Evolutionary conservation across 257 asterid genomes (phyloP), one percentile per base, ranked within the genome.

Genomic region (Ehretia macrophylla): DNA sequence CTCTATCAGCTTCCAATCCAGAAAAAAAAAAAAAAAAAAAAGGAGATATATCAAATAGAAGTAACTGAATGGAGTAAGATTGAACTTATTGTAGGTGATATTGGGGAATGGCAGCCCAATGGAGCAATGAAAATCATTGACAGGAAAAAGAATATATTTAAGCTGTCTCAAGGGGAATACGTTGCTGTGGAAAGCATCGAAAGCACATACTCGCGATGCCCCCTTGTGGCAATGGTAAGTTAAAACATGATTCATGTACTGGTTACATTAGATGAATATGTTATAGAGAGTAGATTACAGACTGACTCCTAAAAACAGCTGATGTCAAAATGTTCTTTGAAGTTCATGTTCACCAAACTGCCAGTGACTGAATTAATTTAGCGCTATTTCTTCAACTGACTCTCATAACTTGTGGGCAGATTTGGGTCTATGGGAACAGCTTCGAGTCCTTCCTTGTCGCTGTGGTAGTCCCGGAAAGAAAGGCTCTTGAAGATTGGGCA

Each of bases 101-200:
- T 92, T 37, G 98, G 98, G 66, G 99, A 92, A 72, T 77, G 85
- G 86, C 99, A 88, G 69, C 80, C 85, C 1, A 62, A 78, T 46
- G 99, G 99, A 22, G 69, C 85, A 16, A 79, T 92, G 99, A 92
- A 86, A 75, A 84, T 92, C 58, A 81, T 88, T 39, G 99, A 92
- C 68, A 71, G 99, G 70, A 92, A 92, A 64, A 88, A 92, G 86
- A 92, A 92, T 23, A 92, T 92, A 66, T 92, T 92, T 69, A 92
- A 92, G 86, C 75, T 92, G 72, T 92, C 99, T 23, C 97, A 88
- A 80, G 99, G 99, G 9, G 99, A 92, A 67, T 92, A 92, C 67
- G 90, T 92, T 54, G 93, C 97, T 11, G 95, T 92, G 16, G 97
- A 92, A 70, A 78, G 82, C 58, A 55, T 88, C 10, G 99, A 92